These are phyloP conservation scores for Pythium vanterpoolii DNA, from an alignment of 352 stramenopile genomes.

Conservation along the genomic window DNA sequence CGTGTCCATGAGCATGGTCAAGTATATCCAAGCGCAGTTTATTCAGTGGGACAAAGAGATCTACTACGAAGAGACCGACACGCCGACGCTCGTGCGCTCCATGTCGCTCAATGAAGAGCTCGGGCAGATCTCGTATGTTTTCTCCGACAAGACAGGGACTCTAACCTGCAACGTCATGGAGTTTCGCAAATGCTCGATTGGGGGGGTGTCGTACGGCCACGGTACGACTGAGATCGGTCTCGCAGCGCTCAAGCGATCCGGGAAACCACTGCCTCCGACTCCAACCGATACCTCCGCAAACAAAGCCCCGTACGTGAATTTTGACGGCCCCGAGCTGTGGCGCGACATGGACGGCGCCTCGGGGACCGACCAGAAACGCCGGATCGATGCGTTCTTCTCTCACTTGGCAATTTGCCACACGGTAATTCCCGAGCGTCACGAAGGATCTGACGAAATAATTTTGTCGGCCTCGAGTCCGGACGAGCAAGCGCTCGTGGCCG, in stretches of 20 bases:
- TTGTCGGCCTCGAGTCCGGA: constrained; percentile 80
- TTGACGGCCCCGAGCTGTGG: constrained; percentile 59
- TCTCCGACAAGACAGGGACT: constrained; percentile 99
- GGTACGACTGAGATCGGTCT: neutral
- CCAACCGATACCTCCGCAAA: constrained; percentile 19
- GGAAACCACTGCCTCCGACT: constrained; percentile 46
- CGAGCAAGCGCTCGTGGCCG: constrained; percentile 80
- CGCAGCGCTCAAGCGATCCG: constrained; percentile 16
- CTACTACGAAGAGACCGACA: constrained; percentile 73
- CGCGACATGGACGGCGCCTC: constrained; percentile 27
- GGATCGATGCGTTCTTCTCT: constrained; percentile 71
- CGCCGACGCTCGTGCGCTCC: constrained; percentile 74
- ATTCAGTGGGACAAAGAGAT: constrained; percentile 68
- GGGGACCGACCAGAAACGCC: constrained; percentile 37
- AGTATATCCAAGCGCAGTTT: constrained; percentile 75
- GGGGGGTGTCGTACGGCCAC: constrained; percentile 72
- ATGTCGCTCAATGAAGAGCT: constrained; percentile 92
- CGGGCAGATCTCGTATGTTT: constrained; percentile 96
- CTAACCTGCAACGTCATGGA: constrained; percentile 99
- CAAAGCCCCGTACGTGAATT: constrained; percentile 43
- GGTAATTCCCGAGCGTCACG: constrained; percentile 67
- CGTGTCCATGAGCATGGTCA: constrained; percentile 95
- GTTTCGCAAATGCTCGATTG: constrained; percentile 90
- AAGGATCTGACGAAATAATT: constrained; percentile 45
- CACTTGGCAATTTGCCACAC: constrained; percentile 74